These are phyloP conservation scores for Plantago coronopus DNA, from an alignment of 305 asterid genomes.

Conservation along the genomic window DNA sequence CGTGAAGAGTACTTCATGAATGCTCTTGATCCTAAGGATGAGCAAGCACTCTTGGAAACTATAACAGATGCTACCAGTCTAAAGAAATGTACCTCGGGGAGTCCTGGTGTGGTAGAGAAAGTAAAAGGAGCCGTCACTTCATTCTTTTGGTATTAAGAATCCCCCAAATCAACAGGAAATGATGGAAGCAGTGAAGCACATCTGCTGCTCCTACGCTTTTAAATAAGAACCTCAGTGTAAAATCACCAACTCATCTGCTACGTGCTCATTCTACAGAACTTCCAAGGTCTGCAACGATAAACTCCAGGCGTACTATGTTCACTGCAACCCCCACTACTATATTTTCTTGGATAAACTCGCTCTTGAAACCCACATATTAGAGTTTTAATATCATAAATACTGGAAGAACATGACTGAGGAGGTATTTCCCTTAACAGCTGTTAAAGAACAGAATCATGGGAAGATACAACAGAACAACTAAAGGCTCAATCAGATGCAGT, in stretches of 20 bases:
- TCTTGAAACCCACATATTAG: background rate
- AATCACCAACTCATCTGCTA: background rate
- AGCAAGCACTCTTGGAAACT: constrained; percentile 80
- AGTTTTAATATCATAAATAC: constrained; percentile 2
- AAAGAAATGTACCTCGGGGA: constrained; percentile 30
- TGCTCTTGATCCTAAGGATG: constrained; percentile 91
- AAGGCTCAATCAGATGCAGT: constrained; percentile 26
- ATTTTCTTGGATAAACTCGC: background rate
- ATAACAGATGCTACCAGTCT: constrained; percentile 86
- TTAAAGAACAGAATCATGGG: constrained; percentile 67
- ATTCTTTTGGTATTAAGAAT: constrained; percentile 52
- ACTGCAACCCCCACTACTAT: constrained; percentile 37
- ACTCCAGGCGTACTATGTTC: constrained; percentile 37
- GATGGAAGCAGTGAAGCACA: constrained; percentile 20
- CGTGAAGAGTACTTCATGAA: constrained; percentile 75
- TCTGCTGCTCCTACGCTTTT: constrained; percentile 15
- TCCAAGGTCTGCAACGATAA: constrained; percentile 28
- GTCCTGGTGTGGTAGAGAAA: constrained; percentile 59
- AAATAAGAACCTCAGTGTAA: background rate
- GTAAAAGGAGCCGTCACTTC: constrained; percentile 72
- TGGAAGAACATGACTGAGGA: constrained; percentile 16
- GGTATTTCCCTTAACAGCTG: constrained; percentile 33
- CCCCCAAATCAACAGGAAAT: constrained; percentile 24
- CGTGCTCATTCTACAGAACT: constrained; percentile 26
- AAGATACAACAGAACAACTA: constrained; percentile 82